Conservation (phyloP, 1,284 basidiomycete genomes). For the Ceratobasidium sp. region DNA sequence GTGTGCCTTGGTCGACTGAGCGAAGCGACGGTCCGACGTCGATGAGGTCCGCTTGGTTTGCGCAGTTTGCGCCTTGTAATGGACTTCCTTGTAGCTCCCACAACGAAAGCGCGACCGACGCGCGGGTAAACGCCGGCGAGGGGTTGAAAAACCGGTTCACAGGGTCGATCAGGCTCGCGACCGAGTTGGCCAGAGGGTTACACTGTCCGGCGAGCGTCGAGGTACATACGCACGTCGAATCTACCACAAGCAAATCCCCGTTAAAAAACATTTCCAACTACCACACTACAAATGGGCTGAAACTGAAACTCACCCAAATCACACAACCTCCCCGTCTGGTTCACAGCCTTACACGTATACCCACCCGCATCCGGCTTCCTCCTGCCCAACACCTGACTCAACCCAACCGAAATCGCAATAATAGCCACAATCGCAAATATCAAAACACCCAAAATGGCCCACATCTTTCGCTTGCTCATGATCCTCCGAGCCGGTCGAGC, state of each 20-base stretch:
- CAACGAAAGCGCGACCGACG: conserved; percentile 64
- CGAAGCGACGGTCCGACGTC: conserved; percentile 67
- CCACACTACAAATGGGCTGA: too few relatives aligned
- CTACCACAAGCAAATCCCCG: conserved; percentile 55
- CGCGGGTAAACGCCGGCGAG: conserved; percentile 61
- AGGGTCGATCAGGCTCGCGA: conserved; percentile 66
- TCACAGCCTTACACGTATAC: conserved; percentile 59
- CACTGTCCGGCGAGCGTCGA: conserved; percentile 63
- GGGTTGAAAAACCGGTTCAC: conserved; percentile 67
- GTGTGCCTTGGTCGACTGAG: neutral
- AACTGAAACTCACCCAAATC: conserved; percentile 65
- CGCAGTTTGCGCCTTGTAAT: conserved; percentile 62
- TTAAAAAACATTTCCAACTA: too few relatives aligned
- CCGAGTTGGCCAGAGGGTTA: conserved; percentile 67
- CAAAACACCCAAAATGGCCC: conserved; percentile 57
- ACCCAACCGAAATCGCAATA: conserved; percentile 62
- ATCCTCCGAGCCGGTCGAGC: neutral
- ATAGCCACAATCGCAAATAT: conserved; percentile 59
- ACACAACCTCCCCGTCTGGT: conserved; percentile 66
- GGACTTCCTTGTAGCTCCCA: conserved; percentile 66
- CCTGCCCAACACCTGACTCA: conserved; percentile 54
- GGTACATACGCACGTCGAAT: conserved; percentile 74
- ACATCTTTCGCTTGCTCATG: conserved; percentile 52
- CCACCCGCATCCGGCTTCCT: conserved; percentile 53
- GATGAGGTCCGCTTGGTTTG: conserved; percentile 67